Base-by-base conservation (phyloP, 1,284 basidiomycete genomes). In the Salmacisia buchloeana region DNA sequence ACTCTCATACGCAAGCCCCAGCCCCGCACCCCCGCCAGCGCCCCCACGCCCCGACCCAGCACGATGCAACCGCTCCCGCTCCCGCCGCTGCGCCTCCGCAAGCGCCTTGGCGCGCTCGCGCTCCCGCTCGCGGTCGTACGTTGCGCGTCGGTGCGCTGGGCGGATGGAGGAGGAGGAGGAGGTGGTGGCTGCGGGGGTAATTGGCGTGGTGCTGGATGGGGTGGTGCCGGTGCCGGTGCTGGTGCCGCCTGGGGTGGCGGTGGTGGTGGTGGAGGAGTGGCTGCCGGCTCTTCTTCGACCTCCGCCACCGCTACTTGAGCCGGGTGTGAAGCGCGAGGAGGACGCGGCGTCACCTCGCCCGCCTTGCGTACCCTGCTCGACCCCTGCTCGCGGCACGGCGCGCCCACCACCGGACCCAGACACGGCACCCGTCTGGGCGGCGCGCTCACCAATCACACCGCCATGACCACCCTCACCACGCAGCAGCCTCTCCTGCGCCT, bases 31-130 rank as follows among this genome's bases (percentile, higher is more conserved):
- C n/a, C n/a, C 27, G 18, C 49, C 49, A 29, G 29, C 49, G 15
- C 49, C 41, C 18, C 41, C 49, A 54, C 49, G 49, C 18, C 49
- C 29, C 15, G 49, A 54, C 15, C 49, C 49, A 54, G 49, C 49
- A 9, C 49, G 49, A 54, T 54, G 49, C 23, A 54, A 31, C 49
- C 49, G 49, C 29, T 54, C 49, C 3, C 49, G 49, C 49, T 54
- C 49, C 27, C 49, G 49, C 31, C 49, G 49, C 27, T 54, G 49
- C 27, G 31, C 49, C 49, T 54, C 49, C 15, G 49, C 49, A 31
- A 27, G 13, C 27, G 49, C 49, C 15, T 33, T 27, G 10, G 49
- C 49, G 9, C 49, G 23, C 29, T 54, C 49, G 7, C 49, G 23
- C 13, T 54, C 49, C 29, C 49, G 49, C 13, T 54, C 49, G 13